A percentile compares a stretch with the other conserved stretches of the same genome.
These are phyloP conservation scores for Epichloe uncinata DNA, from an alignment of 2,329 filamentous ascomycete genomes.

Conservation along the genomic window DNA sequence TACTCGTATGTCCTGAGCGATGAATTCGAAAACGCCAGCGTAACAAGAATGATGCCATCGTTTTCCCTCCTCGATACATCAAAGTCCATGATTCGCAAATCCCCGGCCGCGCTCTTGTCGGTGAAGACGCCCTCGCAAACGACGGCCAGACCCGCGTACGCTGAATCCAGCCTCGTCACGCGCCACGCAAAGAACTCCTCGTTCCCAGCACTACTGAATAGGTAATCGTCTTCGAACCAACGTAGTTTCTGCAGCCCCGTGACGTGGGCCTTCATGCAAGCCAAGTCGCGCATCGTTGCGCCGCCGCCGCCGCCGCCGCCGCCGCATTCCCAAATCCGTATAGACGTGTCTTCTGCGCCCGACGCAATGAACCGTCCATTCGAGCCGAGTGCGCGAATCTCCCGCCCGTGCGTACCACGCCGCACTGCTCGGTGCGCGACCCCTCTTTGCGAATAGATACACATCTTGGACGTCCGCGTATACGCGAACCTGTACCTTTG, in stretches of 20 bases:
- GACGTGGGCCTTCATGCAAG: constrained; percentile 62
- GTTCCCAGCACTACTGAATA: constrained; percentile 77
- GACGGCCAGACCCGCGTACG: constrained; percentile 37
- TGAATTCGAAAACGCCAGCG: constrained; percentile 75
- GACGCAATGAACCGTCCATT: constrained; percentile 40
- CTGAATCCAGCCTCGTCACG: constrained; percentile 38
- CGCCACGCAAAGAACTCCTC: constrained; percentile 88
- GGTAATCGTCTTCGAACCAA: constrained; percentile 58
- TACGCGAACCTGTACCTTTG: constrained; percentile 48
- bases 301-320: constrained; percentile 7
- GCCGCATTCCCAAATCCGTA: constrained; percentile 55
- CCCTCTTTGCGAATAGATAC: constrained; percentile 30
- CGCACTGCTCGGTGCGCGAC: constrained; percentile 38
- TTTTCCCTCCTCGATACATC: constrained; percentile 32
- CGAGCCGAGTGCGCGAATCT: constrained; percentile 49
- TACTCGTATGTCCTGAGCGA: constrained; percentile 50
- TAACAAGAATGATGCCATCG: constrained; percentile 29
- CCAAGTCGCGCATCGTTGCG: constrained; percentile 33
- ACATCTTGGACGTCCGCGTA: constrained; percentile 51
- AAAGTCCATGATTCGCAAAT: constrained; percentile 73
- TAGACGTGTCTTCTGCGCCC: constrained; percentile 58
- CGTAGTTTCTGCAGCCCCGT: constrained; percentile 70
- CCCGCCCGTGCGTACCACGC: constrained; percentile 68
- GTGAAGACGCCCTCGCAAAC: constrained; percentile 42
- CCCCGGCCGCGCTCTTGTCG: constrained; percentile 38